phyloP scores from a whole-genome alignment of 257 asterid genomes.

The Leonotis leonurus region DNA sequence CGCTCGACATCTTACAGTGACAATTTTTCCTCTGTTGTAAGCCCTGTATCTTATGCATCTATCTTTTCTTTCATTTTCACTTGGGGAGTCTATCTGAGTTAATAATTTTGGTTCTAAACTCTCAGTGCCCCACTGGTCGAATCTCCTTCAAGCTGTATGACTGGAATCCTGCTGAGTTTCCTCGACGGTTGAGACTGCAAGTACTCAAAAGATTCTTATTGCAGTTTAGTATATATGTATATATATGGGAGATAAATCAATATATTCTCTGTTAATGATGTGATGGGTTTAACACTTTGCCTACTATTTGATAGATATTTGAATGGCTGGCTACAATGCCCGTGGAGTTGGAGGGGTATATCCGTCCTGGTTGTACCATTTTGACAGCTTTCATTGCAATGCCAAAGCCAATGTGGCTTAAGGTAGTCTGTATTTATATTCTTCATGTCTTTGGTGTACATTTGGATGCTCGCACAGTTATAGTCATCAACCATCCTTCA shows the following conservation, averaged over 20 bases:
- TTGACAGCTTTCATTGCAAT: slow-evolving; percentile 71
- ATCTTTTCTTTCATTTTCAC: background rate
- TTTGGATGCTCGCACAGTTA: background rate
- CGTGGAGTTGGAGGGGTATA: slow-evolving; percentile 84
- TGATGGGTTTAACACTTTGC: slow-evolving; percentile 18
- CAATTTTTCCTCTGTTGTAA: slow-evolving; percentile 66
- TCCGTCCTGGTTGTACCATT: slow-evolving; percentile 94
- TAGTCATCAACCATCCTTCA: background rate
- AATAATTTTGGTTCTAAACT: slow-evolving; percentile 6
- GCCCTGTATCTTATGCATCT: slow-evolving; percentile 8
- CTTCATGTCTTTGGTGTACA: background rate
- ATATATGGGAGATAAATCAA: slow-evolving; percentile 20
- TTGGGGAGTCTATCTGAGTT: slow-evolving; percentile 12
- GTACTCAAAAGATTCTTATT: slow-evolving; percentile 61
- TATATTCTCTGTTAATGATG: slow-evolving; percentile 16
- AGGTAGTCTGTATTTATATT: slow-evolving; percentile 37
- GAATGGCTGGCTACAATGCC: slow-evolving; percentile 95
- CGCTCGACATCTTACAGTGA: slow-evolving; percentile 50
- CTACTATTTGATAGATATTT: slow-evolving; percentile 49
- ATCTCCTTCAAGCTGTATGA: slow-evolving; percentile 91
- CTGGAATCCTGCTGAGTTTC: slow-evolving; percentile 95
- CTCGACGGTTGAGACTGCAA: slow-evolving; percentile 86
- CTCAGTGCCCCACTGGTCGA: slow-evolving; percentile 81
- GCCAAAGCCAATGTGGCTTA: slow-evolving; percentile 67
- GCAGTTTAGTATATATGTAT: slow-evolving; percentile 66